Conservation (phyloP, 208 protist genomes). For the Perkinsela sp. region DNA sequence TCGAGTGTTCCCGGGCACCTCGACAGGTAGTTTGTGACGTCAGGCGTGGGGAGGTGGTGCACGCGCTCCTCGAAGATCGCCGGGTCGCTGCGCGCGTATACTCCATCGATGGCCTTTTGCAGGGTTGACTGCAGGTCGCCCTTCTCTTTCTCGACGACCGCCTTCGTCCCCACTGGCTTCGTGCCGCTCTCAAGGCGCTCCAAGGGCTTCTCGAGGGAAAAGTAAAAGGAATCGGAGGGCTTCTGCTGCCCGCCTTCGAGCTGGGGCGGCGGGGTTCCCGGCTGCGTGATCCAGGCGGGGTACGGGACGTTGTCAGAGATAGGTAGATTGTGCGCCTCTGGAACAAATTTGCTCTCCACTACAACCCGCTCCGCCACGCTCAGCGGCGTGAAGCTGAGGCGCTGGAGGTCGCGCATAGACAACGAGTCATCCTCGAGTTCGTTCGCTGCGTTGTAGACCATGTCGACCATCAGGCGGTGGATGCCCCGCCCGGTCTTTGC, state of each 20-base stretch:
- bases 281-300: neutral
- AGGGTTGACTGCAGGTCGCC: too few species aligned
- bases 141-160: too few species aligned
- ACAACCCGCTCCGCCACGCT: neutral
- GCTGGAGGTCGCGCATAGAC: neutral
- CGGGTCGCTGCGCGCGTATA: neutral
- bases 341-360: neutral
- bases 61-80: neutral
- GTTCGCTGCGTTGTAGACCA: neutral
- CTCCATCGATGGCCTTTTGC: neutral
- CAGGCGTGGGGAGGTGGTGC: neutral
- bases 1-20: neutral
- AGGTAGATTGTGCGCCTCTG: neutral
- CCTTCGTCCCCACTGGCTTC: neutral
- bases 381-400: neutral
- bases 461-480: neutral
- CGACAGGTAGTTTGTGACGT: neutral
- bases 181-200: neutral
- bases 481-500: neutral
- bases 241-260: neutral
- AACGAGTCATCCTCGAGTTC: neutral
- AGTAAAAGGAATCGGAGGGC: neutral
- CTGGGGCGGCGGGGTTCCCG: neutral
- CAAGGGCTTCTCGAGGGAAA: neutral
- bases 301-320: neutral